A percentile compares a stretch with the other conserved stretches of the same genome.
phyloP scores from a whole-genome alignment of 768 basidiomycete genomes.

The Steccherinum ochraceum region DNA sequence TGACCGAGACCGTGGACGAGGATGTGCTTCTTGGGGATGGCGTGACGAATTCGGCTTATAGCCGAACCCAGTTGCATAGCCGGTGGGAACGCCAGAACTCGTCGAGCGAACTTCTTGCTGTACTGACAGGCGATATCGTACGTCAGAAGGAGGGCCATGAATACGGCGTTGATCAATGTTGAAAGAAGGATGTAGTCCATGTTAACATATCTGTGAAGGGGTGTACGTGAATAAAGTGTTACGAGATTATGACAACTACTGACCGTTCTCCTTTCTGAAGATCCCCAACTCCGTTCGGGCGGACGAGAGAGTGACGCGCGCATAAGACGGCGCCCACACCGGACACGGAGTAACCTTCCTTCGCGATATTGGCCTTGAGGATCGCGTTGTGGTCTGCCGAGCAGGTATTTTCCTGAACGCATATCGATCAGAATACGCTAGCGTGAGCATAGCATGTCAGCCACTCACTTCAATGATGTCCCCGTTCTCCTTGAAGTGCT shows the following conservation, averaged over 20 bases:
- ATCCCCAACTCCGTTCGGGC: slow-evolving; percentile 17
- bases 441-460: no score
- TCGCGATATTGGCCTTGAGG: slow-evolving; percentile 9
- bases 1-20: neutral
- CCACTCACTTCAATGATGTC: slow-evolving; percentile 1
- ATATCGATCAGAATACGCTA: no score
- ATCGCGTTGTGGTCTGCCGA: slow-evolving; percentile 8
- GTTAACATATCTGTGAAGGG: slow-evolving; percentile 9
- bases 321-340: slow-evolving; percentile 13
- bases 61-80: neutral
- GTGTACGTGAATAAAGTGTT: neutral
- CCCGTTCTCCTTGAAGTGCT: slow-evolving; percentile 12
- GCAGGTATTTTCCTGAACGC: slow-evolving; percentile 13
- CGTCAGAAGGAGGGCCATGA: neutral
- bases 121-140: slow-evolving; percentile 23
- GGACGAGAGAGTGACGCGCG: slow-evolving; percentile 18
- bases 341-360: slow-evolving; percentile 6
- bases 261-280: slow-evolving; percentile 22
- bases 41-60: neutral
- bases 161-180: neutral
- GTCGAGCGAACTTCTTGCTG: slow-evolving; percentile 6
- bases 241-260: neutral
- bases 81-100: neutral
- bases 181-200: slow-evolving; percentile 17
- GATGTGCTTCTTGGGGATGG: neutral